phyloP scores from a whole-genome alignment of 176 grass and related monocot genomes.

The Olyra latifolia region DNA sequence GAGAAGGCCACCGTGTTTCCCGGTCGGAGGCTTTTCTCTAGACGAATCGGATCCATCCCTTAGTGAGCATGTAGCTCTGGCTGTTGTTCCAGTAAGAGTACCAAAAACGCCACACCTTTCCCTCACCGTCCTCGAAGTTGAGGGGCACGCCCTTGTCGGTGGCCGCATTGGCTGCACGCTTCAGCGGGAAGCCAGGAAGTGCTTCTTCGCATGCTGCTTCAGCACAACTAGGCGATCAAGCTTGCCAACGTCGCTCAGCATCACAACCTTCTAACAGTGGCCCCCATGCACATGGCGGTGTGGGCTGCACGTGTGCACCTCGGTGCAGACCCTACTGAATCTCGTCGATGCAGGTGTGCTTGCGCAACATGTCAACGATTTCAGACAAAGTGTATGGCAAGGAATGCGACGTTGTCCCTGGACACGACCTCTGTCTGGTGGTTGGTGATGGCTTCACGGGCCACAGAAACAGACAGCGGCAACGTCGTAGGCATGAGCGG shows the following conservation, averaged over 20 bases:
- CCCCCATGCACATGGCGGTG: constrained; percentile 35
- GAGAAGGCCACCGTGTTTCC: constrained; percentile 45
- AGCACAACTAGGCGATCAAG: constrained; percentile 79
- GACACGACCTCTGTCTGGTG: not conserved
- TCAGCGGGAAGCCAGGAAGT: constrained; percentile 58
- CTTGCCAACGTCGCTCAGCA: constrained; percentile 80
- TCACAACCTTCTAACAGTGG: constrained; percentile 70
- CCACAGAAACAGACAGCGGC: constrained; percentile 79
- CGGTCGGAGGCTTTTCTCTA: constrained; percentile 71
- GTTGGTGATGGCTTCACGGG: constrained; percentile 58
- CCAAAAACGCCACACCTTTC: constrained; percentile 75
- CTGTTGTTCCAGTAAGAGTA: constrained; percentile 98
- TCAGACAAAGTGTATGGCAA: constrained; percentile 58
- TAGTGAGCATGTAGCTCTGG: constrained; percentile 98
- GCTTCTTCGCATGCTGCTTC: constrained; percentile 80
- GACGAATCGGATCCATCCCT: constrained; percentile 93
- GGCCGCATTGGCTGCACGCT: not conserved
- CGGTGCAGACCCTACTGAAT: constrained; percentile 46
- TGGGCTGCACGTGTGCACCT: constrained; percentile 26
- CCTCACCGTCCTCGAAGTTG: constrained; percentile 81
- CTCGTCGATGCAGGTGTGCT: constrained; percentile 83
- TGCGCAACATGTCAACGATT: constrained; percentile 82
- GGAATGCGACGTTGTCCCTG: constrained; percentile 47
- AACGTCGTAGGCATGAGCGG: constrained; percentile 75
- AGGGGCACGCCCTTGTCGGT: constrained; percentile 64